Evolutionary conservation across 2,329 filamentous ascomycete species (phyloP), one percentile per base, ranked within the genome.

Genomic region (Cryphonectria naterciae): DNA sequence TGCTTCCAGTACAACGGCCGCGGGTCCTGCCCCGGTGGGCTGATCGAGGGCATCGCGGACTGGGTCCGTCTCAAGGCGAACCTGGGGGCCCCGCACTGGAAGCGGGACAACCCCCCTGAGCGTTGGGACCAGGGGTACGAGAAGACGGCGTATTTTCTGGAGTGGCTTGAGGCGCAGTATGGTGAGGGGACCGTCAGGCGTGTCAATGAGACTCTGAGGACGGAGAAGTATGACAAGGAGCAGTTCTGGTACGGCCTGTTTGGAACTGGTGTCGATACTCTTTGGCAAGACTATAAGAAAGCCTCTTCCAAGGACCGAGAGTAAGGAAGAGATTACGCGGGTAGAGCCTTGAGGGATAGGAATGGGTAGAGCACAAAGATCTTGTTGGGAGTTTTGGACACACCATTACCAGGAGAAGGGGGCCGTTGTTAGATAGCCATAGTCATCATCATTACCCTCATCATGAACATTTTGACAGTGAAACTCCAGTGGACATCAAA

Each of bases 71-170:
- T 98, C 72, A 89, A 89, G 74, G 91, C 91, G 65, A 87, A 87
- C 0, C 85, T 97, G 39, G 88, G 85, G 11, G 93, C 95, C 56
- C 92, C 93, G 65, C 95, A 98, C 81, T 98, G 95, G 95, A 91
- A 89, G 78, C 84, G 83, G 2, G 85, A 88, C 66, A 76, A 80
- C 0, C 78, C 75, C 10, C 71, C 71, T 7, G 87, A 87, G 25
- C 85, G 87, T n/a, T 98, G 95, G 95, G 94, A 97, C 80, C 88
- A 86, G 54, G 95, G 95, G 0, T 98, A 98, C 81, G 92, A 98
- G 83, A 88, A 92, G 75, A 98, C 95, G 8, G 96, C 91, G 0
- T 98, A 93, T 80, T 98, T 98, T 76, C 82, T 98, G 66, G 91
- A 96, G 68, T 97, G 93, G 83, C 82, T 98, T 63, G 95, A 98